Evolutionary conservation across 1,284 basidiomycete species (phyloP).

Genomic region (Malassezia cuniculi): DNA sequence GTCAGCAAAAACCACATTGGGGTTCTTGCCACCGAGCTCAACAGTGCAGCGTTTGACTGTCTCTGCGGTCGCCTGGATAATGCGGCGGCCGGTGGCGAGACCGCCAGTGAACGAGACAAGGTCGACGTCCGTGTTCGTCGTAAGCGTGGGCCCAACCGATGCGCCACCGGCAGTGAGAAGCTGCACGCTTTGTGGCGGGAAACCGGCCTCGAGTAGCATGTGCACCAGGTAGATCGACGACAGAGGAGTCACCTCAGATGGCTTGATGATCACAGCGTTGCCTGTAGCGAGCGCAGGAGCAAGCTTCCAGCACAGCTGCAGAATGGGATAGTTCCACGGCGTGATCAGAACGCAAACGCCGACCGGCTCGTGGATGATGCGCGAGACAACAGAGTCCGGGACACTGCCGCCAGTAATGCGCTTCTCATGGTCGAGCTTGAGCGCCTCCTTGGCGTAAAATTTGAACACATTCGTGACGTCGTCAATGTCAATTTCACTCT

Average conservation of each 20-base stretch:
- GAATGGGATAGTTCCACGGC: slow-evolving; percentile 44
- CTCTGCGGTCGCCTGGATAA: slow-evolving; percentile 32
- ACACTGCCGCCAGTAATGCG: slow-evolving; percentile 27
- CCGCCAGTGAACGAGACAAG: slow-evolving; percentile 44
- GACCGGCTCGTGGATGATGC: slow-evolving; percentile 34
- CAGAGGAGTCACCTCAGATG: slow-evolving; percentile 44
- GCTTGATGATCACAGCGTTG: slow-evolving; percentile 43
- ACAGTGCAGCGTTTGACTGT: slow-evolving; percentile 42
- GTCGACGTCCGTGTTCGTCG: slow-evolving; percentile 35
- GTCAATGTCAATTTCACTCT: slow-evolving; percentile 39
- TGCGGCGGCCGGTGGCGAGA: slow-evolving; percentile 34
- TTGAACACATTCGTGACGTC: slow-evolving; percentile 42
- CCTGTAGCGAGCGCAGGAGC: slow-evolving; percentile 42
- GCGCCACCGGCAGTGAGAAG: slow-evolving; percentile 39
- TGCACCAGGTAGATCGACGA: slow-evolving; percentile 39
- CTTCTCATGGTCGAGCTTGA: slow-evolving; percentile 31
- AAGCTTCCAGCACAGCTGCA: slow-evolving; percentile 44
- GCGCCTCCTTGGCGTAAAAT: slow-evolving; percentile 41
- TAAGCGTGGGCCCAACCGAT: slow-evolving; percentile 32
- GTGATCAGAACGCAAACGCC: slow-evolving; percentile 43
- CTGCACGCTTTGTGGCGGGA: slow-evolving; percentile 31
- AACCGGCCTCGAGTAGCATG: slow-evolving; percentile 38
- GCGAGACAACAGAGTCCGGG: slow-evolving; percentile 32
- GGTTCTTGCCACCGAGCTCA: slow-evolving; percentile 44
- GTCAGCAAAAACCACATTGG: slow-evolving; percentile 43